Base-by-base conservation (phyloP, 768 basidiomycete species). In the Suillus placidus region DNA sequence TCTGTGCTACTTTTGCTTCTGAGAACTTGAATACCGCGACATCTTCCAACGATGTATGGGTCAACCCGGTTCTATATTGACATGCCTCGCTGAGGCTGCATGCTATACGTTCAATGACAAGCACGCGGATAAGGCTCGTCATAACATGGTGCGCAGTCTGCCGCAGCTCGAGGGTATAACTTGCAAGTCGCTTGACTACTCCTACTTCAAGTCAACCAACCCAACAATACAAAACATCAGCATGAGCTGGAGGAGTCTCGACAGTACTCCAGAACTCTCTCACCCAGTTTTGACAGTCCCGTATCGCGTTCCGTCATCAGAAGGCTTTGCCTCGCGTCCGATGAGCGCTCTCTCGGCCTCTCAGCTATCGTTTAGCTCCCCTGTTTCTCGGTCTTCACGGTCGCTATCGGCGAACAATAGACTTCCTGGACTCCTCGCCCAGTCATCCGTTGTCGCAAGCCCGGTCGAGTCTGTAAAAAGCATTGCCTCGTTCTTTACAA, bases 171-270 rank as follows among this genome's bases (percentile, higher is more conserved):
- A 42, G 26, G 20, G 10, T 30, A 60, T 40, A 60, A 60, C n/a
- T n/a, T n/a, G 30, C 40, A 42, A 60, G 58, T 42, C 18, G 18
- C 26, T 42, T 16, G 10, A 42, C 10, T 65, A 40, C 49, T 37
- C 30, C 10, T 47, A 18, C 35, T 57, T 32, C 23, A 38, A 47
- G 23, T 52, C 32, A 49, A 55, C 43, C 34, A 38, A 9, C 55
- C 32, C n/a, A 16, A 62, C 52, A 6, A 58, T 12, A 34, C 14
- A 56, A 34, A 62, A 9, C 14, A 35, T 32, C 37, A 42, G 0
- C n/a, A 63, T 63, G 62, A 63, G 62, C 26, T 63, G 62, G 62
- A 60, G 62, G n/a, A 63, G 62, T 57, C 54, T 63, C 12, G 62
- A 63, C 18, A 63, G 54, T n/a, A 60, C 62, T n/a, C 62, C 62